A percentile compares a stretch with the other conserved stretches of the same genome.
These are phyloP conservation scores for Erysimum cheiranthoides DNA, from an alignment of 345 rosid species.

Conservation along the genomic window DNA sequence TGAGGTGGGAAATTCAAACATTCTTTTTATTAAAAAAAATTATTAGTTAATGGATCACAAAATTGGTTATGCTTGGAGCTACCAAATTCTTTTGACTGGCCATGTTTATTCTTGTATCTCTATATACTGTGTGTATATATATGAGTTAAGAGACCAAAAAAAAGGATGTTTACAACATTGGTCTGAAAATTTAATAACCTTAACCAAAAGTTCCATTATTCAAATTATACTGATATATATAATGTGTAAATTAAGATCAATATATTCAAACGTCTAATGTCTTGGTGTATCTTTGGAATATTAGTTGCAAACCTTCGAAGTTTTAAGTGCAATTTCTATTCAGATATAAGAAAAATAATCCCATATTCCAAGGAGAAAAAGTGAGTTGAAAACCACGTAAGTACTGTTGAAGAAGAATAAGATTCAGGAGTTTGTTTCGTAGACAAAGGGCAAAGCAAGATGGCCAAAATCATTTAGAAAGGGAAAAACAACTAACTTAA, in stretches of 20 bases:
- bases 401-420: slow-evolving; percentile 34
- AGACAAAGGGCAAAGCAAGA: slow-evolving; percentile 44
- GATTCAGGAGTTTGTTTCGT: slow-evolving; percentile 44
- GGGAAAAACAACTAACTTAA: not conserved
- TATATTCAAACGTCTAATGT: not conserved
- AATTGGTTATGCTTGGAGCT: not conserved
- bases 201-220: slow-evolving; percentile 13
- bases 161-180: too few relatives aligned
- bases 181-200: not conserved
- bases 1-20: not conserved
- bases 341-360: not conserved
- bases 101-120: too few relatives aligned
- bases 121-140: too few relatives aligned
- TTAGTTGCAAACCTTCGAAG: not conserved
- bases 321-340: slow-evolving; percentile 12
- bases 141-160: too few relatives aligned
- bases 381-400: slow-evolving; percentile 5
- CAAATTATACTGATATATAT: not conserved
- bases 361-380: slow-evolving; percentile 35
- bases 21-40: not conserved
- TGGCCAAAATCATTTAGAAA: slow-evolving; percentile 40
- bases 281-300: slow-evolving; percentile 1
- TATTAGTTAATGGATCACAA: not conserved
- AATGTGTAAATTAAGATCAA: slow-evolving; percentile 21
- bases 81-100: not conserved